Percentiles rank a stretch among this genome's conserved stretches.
These are phyloP conservation scores for Ascochyta koolunga DNA, from an alignment of 2,329 filamentous ascomycete species.

Conservation along the genomic window DNA sequence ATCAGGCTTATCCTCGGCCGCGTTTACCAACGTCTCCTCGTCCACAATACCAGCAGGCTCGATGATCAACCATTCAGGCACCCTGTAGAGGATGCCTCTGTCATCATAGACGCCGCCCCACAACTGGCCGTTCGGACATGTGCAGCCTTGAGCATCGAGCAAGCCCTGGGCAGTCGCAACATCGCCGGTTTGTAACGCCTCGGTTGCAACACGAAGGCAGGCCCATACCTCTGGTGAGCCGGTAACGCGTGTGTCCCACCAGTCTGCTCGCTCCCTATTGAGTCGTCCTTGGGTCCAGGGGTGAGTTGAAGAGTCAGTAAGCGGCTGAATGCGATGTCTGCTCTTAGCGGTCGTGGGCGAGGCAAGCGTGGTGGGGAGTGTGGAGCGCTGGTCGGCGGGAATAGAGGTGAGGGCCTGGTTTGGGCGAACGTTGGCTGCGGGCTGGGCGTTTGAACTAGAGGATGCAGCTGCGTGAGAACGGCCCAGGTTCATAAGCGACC, in stretches of 20 bases:
- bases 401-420: slow-evolving; percentile 37
- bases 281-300: slow-evolving; percentile 66
- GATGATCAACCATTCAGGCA: slow-evolving; percentile 54
- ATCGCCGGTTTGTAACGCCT: slow-evolving; percentile 65
- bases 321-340: slow-evolving; percentile 26
- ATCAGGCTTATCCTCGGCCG: slow-evolving; percentile 15
- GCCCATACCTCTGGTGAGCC: slow-evolving; percentile 81
- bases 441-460: slow-evolving; percentile 1
- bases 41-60: slow-evolving; percentile 51
- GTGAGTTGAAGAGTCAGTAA: slow-evolving; percentile 25
- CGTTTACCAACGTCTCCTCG: slow-evolving; percentile 20
- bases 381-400: slow-evolving; percentile 31
- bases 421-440: slow-evolving; percentile 24
- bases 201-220: slow-evolving; percentile 70
- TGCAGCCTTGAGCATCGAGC: slow-evolving; percentile 72
- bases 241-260: slow-evolving; percentile 88
- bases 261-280: slow-evolving; percentile 75
- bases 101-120: slow-evolving; percentile 54
- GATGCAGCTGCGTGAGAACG: background rate
- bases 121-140: slow-evolving; percentile 51
- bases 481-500: background rate
- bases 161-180: slow-evolving; percentile 72
- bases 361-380: slow-evolving; percentile 36
- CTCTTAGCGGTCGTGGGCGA: slow-evolving; percentile 23
- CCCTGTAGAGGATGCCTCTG: slow-evolving; percentile 50